Evolutionary conservation across 495 filamentous ascomycete genomes (phyloP).

Genomic region (Hypoxylon cercidicola): DNA sequence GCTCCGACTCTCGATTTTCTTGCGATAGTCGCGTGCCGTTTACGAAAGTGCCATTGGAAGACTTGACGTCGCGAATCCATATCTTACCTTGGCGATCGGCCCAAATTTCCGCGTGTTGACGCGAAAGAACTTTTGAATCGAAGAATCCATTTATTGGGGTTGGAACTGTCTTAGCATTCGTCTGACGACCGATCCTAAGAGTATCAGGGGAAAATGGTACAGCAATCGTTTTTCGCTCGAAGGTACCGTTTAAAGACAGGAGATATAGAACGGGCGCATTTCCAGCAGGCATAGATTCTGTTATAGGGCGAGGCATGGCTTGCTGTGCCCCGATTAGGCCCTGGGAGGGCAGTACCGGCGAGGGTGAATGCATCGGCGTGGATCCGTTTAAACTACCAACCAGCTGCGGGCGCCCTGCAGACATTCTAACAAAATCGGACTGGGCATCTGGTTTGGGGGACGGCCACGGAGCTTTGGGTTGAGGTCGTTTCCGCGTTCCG

Average conservation of each 20-base stretch:
- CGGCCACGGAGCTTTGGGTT: conserved; percentile 75
- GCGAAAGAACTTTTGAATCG: conserved; percentile 95
- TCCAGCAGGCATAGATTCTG: conserved; percentile 64
- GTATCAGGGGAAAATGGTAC: conserved; percentile 90
- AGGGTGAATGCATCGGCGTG: conserved; percentile 78
- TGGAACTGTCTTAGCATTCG: conserved; percentile 93
- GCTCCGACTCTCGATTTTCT: conserved; percentile 94
- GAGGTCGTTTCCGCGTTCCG: conserved; percentile 71
- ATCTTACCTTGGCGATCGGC: conserved; percentile 89
- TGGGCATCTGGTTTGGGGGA: conserved; percentile 56
- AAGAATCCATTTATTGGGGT: conserved; percentile 93
- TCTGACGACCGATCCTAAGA: conserved; percentile 93
- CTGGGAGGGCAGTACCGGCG: conserved; percentile 70
- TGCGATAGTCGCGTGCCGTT: conserved; percentile 90
- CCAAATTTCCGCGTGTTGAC: conserved; percentile 97
- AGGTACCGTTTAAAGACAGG: conserved; percentile 89
- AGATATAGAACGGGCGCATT: conserved; percentile 81
- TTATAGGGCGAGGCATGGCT: conserved; percentile 60
- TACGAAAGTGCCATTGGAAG: conserved; percentile 97
- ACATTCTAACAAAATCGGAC: conserved; percentile 57
- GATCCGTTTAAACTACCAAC: conserved; percentile 69
- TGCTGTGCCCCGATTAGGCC: conserved; percentile 51
- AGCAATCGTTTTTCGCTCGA: conserved; percentile 94
- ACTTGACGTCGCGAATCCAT: conserved; percentile 97
- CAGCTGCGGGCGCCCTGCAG: conserved; percentile 54